Evolutionary conservation across 2,329 filamentous ascomycete genomes (phyloP).

Genomic region (Paecilomyces sp.): DNA sequence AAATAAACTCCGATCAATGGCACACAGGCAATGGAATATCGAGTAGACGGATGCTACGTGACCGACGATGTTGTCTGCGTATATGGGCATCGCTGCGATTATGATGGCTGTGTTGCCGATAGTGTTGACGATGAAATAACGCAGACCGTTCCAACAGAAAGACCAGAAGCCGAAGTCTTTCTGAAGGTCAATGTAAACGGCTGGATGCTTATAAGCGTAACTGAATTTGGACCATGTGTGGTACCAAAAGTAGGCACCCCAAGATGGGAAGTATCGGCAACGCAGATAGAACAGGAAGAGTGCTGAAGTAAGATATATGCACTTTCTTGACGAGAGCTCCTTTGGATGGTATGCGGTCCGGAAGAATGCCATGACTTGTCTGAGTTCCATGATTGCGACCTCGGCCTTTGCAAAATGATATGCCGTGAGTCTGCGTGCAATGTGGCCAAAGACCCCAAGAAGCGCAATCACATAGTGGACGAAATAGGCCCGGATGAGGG

Average conservation of each 20-base stretch:
- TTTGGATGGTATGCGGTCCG: not conserved
- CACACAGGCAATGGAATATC: not conserved
- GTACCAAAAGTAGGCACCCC: not conserved
- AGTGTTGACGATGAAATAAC: not conserved
- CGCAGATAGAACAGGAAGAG: not conserved
- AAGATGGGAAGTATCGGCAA: not conserved
- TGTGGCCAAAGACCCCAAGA: not conserved
- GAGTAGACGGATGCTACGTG: not conserved
- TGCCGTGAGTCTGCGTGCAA: not conserved
- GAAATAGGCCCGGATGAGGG: not conserved
- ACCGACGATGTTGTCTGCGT: not conserved
- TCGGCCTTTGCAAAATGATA: not conserved
- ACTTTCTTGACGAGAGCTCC: not conserved
- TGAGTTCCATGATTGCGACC: not conserved
- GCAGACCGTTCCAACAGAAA: not conserved
- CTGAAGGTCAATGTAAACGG: not conserved
- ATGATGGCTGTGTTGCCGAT: not conserved
- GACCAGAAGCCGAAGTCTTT: not conserved
- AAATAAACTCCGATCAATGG: not conserved
- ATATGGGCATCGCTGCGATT: not conserved
- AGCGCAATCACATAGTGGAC: not conserved
- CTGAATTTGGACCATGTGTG: not conserved
- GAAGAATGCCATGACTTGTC: not conserved
- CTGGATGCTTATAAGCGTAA: not conserved
- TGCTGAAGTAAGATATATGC: not conserved